These are phyloP conservation scores for Zymoseptoria pseudotritici DNA, from an alignment of 2,329 filamentous ascomycete species.

Conservation along the genomic window DNA sequence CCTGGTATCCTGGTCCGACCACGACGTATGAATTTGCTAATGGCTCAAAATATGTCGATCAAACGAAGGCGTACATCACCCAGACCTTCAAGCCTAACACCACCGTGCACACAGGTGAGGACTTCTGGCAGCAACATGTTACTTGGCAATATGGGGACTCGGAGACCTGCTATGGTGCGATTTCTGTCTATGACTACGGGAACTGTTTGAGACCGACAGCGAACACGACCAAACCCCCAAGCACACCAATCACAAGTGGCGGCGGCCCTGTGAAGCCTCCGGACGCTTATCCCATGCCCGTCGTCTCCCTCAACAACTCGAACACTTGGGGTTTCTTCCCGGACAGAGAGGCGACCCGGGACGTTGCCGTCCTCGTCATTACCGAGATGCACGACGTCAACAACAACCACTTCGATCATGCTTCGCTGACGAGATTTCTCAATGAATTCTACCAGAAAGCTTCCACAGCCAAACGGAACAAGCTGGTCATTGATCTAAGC, in stretches of 20 bases:
- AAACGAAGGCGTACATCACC: background rate
- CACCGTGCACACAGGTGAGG: background rate
- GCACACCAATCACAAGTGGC: too few species aligned
- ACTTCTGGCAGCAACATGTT: background rate
- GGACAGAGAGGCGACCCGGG: background rate
- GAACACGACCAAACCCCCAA: background rate
- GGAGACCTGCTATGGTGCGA: background rate
- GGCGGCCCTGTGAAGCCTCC: background rate
- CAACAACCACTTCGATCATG: background rate
- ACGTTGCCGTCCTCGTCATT: background rate
- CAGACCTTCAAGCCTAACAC: background rate
- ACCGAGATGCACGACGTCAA: background rate
- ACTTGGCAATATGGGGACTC: background rate
- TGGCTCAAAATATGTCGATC: background rate
- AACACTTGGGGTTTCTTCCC: background rate
- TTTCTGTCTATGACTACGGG: background rate
- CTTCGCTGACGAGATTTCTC: background rate
- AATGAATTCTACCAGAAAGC: background rate
- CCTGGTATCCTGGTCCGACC: conserved; percentile 5
- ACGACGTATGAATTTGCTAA: background rate
- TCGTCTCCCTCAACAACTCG: background rate
- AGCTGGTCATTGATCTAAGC: background rate
- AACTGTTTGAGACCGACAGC: background rate
- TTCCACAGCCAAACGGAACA: background rate
- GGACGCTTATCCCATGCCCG: background rate